Base-by-base conservation (phyloP, 306 rosid genomes). In the Pachyrhizus erosus region DNA sequence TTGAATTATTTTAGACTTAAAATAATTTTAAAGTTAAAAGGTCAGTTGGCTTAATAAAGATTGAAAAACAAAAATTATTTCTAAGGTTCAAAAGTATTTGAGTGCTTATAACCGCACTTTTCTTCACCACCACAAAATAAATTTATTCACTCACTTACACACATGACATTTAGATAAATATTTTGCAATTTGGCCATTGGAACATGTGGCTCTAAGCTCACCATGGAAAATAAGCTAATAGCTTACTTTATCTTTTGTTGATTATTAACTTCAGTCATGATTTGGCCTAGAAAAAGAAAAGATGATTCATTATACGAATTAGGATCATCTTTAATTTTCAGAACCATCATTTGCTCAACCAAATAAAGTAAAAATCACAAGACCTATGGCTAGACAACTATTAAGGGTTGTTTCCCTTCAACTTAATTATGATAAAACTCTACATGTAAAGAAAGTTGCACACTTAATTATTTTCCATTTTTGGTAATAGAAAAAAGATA, bases 281-380 rank as follows among this genome's bases (percentile, higher is more conserved):
- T 55, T 75, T 37, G 79, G 67, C 0, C 39, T 21, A 21, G 24
- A 39, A 75, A 74, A 75, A 54, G 69, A 34, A 75, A 37, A 34
- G 54, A 37, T 12, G 23, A 57, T 0, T 5, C 24, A 55, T 37
- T 57, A 75, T 14, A 75, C 9, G 54, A 75, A 57, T 75, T 75
- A 18, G 54, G 69, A 12, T 55, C 0, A 37, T 23, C 21, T 55
- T 17, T 37, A 55, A 34, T 21, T 34, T 55, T 75, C 54, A 6
- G 21, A 37, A 75, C 18, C 34, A 55, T 37, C 54, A 14, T 55
- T 57, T 34, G 69, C 23, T 55, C 54, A 57, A 37, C 69, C 27
- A 34, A 20, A 40, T 11, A 55, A 34, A 75, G 79, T 9, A 74
- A 54, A 55, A 12, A 34, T 75, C 68, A 75, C 68, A 55, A 55